A percentile compares a stretch with the other conserved stretches of the same genome.
Conservation (phyloP, 108 stramenopile species). For the Nannochloropsis salina region DNA sequence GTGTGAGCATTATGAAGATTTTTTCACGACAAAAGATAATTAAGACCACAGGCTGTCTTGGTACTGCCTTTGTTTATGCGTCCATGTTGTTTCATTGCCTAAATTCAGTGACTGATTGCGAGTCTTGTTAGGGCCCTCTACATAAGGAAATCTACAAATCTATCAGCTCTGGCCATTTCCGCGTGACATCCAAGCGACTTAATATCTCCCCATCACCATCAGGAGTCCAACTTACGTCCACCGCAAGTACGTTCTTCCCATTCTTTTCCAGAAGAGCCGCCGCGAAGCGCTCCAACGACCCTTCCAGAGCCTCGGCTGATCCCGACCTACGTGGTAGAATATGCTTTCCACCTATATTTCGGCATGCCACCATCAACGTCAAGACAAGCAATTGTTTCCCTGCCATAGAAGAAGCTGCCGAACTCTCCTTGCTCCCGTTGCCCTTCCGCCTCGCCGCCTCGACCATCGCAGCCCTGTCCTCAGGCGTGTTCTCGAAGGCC, state of each 20-base stretch:
- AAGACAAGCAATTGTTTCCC: background rate
- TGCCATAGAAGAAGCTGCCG: background rate
- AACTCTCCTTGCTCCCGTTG: background rate
- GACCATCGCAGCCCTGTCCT: slow-evolving; percentile 6
- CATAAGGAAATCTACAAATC: background rate
- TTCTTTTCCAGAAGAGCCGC: background rate
- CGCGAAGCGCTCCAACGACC: slow-evolving; percentile 7
- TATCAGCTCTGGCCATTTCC: background rate
- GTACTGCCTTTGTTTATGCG: too few species aligned
- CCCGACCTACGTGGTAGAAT: background rate
- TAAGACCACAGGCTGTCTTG: too few species aligned
- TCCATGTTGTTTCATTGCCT: too few species aligned
- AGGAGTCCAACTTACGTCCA: background rate
- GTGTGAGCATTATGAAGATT: too few species aligned
- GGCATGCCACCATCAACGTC: background rate
- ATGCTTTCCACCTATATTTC: slow-evolving; percentile 4
- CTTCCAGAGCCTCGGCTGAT: background rate
- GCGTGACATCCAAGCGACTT: background rate
- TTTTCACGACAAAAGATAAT: too few species aligned
- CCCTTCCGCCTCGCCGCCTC: background rate
- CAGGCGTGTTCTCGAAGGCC: background rate
- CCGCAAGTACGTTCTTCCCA: slow-evolving; percentile 14
- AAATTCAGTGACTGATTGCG: too few species aligned
- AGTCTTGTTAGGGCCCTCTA: too few species aligned
- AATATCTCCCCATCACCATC: background rate